Conservation (phyloP, 2,329 filamentous ascomycete species). For the Claviceps quebecensis region DNA sequence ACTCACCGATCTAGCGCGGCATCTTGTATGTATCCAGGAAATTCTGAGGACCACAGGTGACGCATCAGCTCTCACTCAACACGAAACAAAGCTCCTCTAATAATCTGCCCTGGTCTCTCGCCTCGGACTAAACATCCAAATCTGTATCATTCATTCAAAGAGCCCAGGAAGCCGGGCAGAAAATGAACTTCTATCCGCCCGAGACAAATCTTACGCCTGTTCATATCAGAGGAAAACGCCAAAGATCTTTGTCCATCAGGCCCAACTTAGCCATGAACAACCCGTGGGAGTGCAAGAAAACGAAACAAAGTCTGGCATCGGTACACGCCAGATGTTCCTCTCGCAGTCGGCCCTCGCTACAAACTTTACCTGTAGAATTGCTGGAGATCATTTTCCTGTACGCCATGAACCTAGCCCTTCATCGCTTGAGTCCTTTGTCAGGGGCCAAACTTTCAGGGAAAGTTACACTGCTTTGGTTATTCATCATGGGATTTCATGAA, state of each 20-base stretch:
- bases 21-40: too few relatives aligned
- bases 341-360: constrained; percentile 14
- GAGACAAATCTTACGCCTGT: constrained; percentile 36
- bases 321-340: constrained; percentile 16
- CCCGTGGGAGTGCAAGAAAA: constrained; percentile 10
- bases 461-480: constrained; percentile 22
- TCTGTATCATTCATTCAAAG: too few relatives aligned
- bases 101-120: too few relatives aligned
- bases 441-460: constrained; percentile 31
- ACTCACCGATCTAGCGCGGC: too few relatives aligned
- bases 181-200: too few relatives aligned
- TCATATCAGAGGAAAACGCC: constrained; percentile 32
- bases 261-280: constrained; percentile 3
- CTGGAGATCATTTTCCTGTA: constrained; percentile 38
- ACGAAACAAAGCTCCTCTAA: too few relatives aligned
- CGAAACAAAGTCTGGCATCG: constrained; percentile 15
- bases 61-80: too few relatives aligned
- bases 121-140: too few relatives aligned
- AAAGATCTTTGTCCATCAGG: constrained; percentile 8
- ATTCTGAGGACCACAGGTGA: too few relatives aligned
- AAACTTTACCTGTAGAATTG: constrained; percentile 35
- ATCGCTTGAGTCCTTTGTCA: constrained; percentile 28
- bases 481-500: constrained; percentile 22
- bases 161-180: background rate
- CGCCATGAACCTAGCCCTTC: constrained; percentile 34